Base-by-base conservation (phyloP, 352 stramenopile genomes). In the Hyaloperonospora arabidopsidis region DNA sequence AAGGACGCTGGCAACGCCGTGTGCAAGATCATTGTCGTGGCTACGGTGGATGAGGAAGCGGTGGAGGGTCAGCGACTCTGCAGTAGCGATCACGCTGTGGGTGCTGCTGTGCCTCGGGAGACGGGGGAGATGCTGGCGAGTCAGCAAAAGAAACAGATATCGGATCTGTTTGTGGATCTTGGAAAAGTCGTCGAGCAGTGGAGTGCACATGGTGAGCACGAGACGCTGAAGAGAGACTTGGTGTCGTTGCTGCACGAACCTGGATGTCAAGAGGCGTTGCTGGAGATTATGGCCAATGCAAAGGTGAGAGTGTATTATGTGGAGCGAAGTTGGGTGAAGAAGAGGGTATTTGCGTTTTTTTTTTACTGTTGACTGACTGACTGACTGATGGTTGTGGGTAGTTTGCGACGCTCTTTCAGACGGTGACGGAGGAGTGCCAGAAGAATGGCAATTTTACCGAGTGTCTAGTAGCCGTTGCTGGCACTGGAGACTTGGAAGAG, bases 141-240 rank as follows among this genome's bases (percentile, higher is more conserved):
- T 23, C 68, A 85, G 55, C 74, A 87, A 49, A 83, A 78, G 47
- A 79, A 72, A 32, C 78, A 84, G 48, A 77, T 84, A 60, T 70
- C 73, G 54, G 73, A 81, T 32, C 49, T 91, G 7, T 89, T 91
- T 53, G 69, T 86, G 19, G 81, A 91, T 40, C 48, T 91, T n/a
- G 78, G 75, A 47, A 85, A 87, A 28, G 57, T 91, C 13, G 59
- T 91, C 17, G 76, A 88, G 48, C 82, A 87, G 23, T 91, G 79
- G 81, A 63, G 79, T 28, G 72, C 76, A 7, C 70, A 49, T 36
- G 66, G 56, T 12, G 71, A 89, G 23, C 71, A 85, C 48, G 62
- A 72, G 38, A 72, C 63, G 44, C 59, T 91, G 14, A 89, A 89
- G 73, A 76, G 70, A 38, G 81, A 91, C 40, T 59, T 91, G 13